Percentiles rank a stretch among this genome's conserved stretches.
Conservation (phyloP, 1,139 yeast genomes). For the Zygoascus hellenicus region DNA sequence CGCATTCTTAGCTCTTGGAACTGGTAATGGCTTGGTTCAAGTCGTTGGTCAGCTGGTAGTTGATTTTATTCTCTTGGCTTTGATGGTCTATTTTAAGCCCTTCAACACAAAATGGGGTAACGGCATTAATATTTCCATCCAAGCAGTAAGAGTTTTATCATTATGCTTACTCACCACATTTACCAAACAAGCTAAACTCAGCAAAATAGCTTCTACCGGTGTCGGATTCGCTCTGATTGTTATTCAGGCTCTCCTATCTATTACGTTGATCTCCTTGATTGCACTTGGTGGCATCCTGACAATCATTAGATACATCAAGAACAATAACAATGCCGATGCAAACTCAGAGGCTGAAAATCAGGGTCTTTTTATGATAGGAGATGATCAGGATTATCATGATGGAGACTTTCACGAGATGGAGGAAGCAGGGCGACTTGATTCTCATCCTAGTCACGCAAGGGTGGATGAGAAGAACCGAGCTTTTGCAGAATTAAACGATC, state of each 20-base stretch:
- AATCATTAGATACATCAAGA: slow-evolving; percentile 6
- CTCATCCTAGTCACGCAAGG: not conserved
- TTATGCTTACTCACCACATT: slow-evolving; percentile 28
- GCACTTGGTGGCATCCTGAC: slow-evolving; percentile 13
- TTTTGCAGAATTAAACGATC: too few species aligned
- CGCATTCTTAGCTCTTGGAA: slow-evolving; percentile 32
- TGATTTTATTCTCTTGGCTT: slow-evolving; percentile 82
- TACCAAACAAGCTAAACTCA: slow-evolving; percentile 28
- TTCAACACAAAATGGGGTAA: slow-evolving; percentile 32
- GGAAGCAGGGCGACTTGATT: not conserved
- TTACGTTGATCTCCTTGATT: slow-evolving; percentile 25
- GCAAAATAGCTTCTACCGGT: slow-evolving; percentile 27
- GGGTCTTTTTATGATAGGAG: not conserved
- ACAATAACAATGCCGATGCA: not conserved
- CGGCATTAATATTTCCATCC: slow-evolving; percentile 29
- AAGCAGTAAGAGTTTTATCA: slow-evolving; percentile 28
- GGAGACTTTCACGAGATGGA: slow-evolving; percentile 1
- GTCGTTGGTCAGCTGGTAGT: slow-evolving; percentile 54
- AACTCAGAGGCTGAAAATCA: not conserved
- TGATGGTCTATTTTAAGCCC: slow-evolving; percentile 37
- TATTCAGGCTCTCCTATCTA: slow-evolving; percentile 28
- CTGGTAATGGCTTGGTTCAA: slow-evolving; percentile 32
- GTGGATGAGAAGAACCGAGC: slow-evolving; percentile 4
- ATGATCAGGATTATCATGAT: slow-evolving; percentile 1
- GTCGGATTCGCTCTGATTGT: slow-evolving; percentile 31